Evolutionary conservation across 441 rosid species (phyloP).

Genomic region (Syzygium malaccense): DNA sequence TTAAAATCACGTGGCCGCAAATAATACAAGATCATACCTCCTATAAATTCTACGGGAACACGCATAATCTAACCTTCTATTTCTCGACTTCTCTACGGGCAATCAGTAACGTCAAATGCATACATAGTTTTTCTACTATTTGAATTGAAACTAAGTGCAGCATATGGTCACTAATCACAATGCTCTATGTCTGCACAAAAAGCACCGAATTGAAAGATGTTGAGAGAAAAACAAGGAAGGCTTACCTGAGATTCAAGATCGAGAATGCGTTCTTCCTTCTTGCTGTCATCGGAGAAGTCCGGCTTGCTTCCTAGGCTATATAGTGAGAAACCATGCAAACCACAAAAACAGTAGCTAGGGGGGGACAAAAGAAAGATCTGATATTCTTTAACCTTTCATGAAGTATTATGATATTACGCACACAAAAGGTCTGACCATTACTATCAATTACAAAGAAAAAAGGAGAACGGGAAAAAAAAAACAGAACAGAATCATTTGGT

Average conservation of each 20-base stretch:
- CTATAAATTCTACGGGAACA: neutral
- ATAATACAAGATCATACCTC: neutral
- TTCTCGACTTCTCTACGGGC: neutral
- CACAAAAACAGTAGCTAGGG: neutral
- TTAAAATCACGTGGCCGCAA: neutral
- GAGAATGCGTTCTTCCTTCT: neutral
- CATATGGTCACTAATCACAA: neutral
- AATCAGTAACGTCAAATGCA: neutral
- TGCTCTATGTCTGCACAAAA: neutral
- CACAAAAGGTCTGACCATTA: neutral
- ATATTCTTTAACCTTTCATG: neutral
- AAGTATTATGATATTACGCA: neutral
- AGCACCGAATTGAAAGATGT: neutral
- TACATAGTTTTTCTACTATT: neutral
- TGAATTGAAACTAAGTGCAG: neutral
- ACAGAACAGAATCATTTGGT: neutral
- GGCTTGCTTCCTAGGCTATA: neutral
- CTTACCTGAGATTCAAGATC: neutral
- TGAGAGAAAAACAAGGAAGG: neutral
- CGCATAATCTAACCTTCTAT: neutral
- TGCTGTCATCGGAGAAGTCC: neutral
- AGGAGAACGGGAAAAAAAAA: neutral
- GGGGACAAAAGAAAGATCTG: neutral
- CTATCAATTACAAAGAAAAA: neutral
- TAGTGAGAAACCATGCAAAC: neutral